Percentiles rank a stretch among this genome's conserved stretches.
Evolutionary conservation across 2,329 filamentous ascomycete species (phyloP).

Genomic region (Fusarium camptoceras): DNA sequence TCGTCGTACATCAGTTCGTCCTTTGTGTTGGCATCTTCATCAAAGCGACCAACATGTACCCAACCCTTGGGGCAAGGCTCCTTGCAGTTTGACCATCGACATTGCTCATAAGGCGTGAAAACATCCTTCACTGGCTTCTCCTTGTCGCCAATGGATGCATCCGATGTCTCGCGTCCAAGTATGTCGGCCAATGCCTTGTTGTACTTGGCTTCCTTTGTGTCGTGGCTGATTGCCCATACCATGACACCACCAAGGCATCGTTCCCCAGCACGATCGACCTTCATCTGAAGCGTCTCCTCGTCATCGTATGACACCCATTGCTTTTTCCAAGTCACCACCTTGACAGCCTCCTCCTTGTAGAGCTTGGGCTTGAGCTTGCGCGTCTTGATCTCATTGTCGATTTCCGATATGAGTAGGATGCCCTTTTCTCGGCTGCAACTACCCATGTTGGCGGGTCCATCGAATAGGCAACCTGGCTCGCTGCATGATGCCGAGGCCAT

Average conservation of each 20-base stretch:
- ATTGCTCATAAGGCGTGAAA: slow-evolving; percentile 3
- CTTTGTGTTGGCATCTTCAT: slow-evolving; percentile 10
- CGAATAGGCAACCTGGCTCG: slow-evolving; percentile 41
- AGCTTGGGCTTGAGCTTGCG: neutral
- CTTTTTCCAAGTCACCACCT: slow-evolving; percentile 42
- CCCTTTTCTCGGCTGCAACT: neutral
- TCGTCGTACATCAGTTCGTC: slow-evolving; percentile 19
- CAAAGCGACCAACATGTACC: slow-evolving; percentile 17
- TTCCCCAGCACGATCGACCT: slow-evolving; percentile 42
- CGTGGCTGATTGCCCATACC: slow-evolving; percentile 6
- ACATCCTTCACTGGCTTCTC: no score
- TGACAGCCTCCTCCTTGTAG: slow-evolving; percentile 46
- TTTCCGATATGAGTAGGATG: neutral
- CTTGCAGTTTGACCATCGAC: slow-evolving; percentile 21
- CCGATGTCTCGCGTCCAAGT: no score
- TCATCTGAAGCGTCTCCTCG: slow-evolving; percentile 45
- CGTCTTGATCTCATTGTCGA: neutral
- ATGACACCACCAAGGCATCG: slow-evolving; percentile 46
- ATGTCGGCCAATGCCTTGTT: no score
- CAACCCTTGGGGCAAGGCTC: slow-evolving; percentile 18
- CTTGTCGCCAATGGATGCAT: no score
- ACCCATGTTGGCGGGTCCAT: neutral
- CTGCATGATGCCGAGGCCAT: slow-evolving; percentile 23
- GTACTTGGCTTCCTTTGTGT: neutral
- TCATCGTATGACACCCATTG: slow-evolving; percentile 52